Base-by-base conservation (phyloP, 352 stramenopile species). In the Phytophthora gonapodyides region DNA sequence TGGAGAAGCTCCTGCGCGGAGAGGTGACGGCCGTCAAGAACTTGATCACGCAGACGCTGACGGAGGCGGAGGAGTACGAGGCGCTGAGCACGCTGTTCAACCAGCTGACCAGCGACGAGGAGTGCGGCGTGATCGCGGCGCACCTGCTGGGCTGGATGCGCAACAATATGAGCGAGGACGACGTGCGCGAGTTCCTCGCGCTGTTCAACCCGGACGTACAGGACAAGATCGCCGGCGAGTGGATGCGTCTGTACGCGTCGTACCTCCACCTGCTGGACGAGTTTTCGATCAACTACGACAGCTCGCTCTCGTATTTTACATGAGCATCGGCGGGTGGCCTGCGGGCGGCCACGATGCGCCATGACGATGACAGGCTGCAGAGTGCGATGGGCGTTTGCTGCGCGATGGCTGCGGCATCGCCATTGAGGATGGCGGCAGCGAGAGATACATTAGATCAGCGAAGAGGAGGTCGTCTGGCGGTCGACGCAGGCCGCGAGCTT, bases 131-230 rank as follows among this genome's bases (percentile, higher is more conserved):
- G 16, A 71, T 89, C 34, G 57, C 89, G 21, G 76, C 80, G 4
- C 84, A 89, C 59, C 37, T 91, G 31, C 70, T 91, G 5, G 82
- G 79, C 4, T 91, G 79, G 79, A 88, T 91, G 82, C 81, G 78
- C 54, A 75, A 73, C 27, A 67, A 78, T 49, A 69, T 87, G 61
- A 67, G 53, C 34, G 77, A 84, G 17, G 48, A 65, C 7, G 77
- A 88, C 27, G 71, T 84, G 47, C 58, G 75, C 27, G 57, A 71
- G 5, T 91, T 91, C 48, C 59, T 88, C 12, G 59, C 61, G 40
- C 63, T 88, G 1, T 87, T 90, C 47, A 73, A 75, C 43, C 15
- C 62, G 15, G 72, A 91, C 31, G 60, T 87, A 17, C 72, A 85
- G 44, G 65, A 85, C 65, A 72, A 64, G 34, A 67, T 91, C 31